phyloP scores from a whole-genome alignment of 768 basidiomycete species.

The Trametopsis cervina region DNA sequence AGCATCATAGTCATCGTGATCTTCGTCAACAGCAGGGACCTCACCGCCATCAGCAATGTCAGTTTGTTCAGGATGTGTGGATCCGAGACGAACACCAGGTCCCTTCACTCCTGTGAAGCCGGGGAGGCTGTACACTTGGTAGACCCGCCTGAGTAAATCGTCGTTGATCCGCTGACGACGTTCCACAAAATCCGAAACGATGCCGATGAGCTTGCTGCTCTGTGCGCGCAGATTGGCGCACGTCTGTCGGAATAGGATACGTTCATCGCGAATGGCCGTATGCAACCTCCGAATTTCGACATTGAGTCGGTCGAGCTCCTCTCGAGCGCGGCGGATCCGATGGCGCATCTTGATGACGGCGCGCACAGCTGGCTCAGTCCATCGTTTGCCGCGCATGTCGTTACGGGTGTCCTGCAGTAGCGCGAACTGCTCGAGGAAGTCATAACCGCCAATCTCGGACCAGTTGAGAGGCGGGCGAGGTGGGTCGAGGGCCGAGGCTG shows the following conservation, averaged over 20 bases:
- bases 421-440: slow-evolving; percentile 23
- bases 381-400: slow-evolving; percentile 18
- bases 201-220: background rate
- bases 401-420: slow-evolving; percentile 18
- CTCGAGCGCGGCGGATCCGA: slow-evolving; percentile 13
- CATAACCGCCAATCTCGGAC: slow-evolving; percentile 18
- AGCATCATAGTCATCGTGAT: too few relatives aligned
- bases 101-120: slow-evolving; percentile 7
- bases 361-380: slow-evolving; percentile 20
- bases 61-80: background rate
- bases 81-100: background rate
- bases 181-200: background rate
- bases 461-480: slow-evolving; percentile 18
- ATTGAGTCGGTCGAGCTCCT: slow-evolving; percentile 19
- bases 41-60: background rate
- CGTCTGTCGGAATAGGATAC: background rate
- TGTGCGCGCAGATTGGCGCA: background rate
- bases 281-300: slow-evolving; percentile 20
- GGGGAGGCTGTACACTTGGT: slow-evolving; percentile 4
- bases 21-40: background rate
- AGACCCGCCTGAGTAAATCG: slow-evolving; percentile 4
- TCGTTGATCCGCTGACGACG: slow-evolving; percentile 8
- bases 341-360: slow-evolving; percentile 15
- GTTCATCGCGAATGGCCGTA: slow-evolving; percentile 18
- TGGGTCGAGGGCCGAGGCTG: slow-evolving; percentile 16